These are phyloP conservation scores for Kokia cookei DNA, from an alignment of 441 rosid species.

Conservation along the genomic window DNA sequence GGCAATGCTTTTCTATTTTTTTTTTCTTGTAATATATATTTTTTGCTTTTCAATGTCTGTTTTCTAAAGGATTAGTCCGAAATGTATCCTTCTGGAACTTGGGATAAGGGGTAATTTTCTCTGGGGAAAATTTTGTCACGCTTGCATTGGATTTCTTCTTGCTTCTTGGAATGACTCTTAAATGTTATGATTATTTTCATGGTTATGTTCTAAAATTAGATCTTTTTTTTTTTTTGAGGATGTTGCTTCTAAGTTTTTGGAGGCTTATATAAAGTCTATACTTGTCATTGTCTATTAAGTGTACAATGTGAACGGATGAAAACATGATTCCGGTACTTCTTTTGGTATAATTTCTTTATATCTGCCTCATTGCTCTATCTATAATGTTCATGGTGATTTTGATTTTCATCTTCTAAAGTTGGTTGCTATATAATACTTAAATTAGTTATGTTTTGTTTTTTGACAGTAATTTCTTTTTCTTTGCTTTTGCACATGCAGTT, in stretches of 20 bases:
- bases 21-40: background rate
- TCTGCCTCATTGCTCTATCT: background rate
- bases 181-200: background rate
- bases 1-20: background rate
- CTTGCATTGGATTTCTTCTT: background rate
- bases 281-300: background rate
- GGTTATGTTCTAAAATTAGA: background rate
- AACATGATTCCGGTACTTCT: no score
- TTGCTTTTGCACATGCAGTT: slow-evolving; percentile 35
- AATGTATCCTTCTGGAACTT: background rate
- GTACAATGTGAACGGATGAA: background rate
- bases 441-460: background rate
- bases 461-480: background rate
- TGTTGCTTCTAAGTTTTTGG: background rate
- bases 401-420: background rate
- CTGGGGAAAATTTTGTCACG: background rate
- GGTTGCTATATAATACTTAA: background rate
- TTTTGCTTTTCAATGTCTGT: background rate
- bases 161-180: background rate
- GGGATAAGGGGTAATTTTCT: background rate
- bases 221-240: background rate
- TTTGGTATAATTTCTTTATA: background rate
- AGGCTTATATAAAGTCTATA: background rate
- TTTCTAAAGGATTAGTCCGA: background rate
- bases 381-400: background rate